Conservation (phyloP, 2,329 filamentous ascomycete genomes). For the Exophiala dermatitidis region DNA sequence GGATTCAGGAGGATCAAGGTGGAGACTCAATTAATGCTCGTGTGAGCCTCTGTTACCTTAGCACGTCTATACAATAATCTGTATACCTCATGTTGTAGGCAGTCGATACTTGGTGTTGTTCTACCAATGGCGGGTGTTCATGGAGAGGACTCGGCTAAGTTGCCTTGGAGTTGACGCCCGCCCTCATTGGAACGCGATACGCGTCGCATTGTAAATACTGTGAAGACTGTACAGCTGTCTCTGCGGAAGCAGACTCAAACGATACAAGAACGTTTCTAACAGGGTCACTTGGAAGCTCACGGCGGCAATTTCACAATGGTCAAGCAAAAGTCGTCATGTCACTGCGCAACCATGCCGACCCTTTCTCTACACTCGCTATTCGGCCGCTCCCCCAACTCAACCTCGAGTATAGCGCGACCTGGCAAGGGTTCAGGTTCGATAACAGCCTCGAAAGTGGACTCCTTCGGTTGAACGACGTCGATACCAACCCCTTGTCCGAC, state of each 20-base stretch:
- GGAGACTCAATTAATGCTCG: no score
- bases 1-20: no score
- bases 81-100: no score
- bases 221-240: neutral
- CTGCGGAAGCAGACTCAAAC: no score
- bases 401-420: constrained; percentile 1
- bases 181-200: neutral
- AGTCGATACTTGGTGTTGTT: no score
- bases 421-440: constrained; percentile 23
- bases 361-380: constrained; percentile 10
- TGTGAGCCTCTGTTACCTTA: no score
- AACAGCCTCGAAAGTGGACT: constrained; percentile 18
- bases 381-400: neutral
- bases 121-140: neutral
- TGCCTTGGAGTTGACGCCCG: neutral
- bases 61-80: no score
- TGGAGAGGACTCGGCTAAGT: neutral
- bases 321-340: constrained; percentile 6
- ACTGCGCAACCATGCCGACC: constrained; percentile 1
- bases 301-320: neutral
- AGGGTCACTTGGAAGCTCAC: no score
- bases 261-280: no score
- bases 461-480: constrained; percentile 15
- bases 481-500: constrained; percentile 9
- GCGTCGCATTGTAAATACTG: neutral